phyloP scores from a whole-genome alignment of 352 stramenopile species.

The Phytophthora quininea region DNA sequence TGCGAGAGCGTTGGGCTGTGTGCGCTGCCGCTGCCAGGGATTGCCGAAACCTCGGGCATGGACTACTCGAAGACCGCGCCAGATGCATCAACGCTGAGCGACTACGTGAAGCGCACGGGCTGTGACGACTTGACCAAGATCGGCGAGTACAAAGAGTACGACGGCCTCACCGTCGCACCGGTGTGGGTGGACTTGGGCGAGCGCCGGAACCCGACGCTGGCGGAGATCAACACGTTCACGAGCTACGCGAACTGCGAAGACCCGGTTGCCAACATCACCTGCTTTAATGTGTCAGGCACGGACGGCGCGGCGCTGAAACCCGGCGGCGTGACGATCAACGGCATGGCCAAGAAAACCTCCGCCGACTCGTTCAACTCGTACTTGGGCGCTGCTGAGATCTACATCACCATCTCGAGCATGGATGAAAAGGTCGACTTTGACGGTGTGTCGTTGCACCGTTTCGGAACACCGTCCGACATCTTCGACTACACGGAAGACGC shows the following conservation, averaged over 20 bases:
- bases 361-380: constrained; percentile 48
- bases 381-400: constrained; percentile 46
- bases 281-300: constrained; percentile 51
- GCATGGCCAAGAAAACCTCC: constrained; percentile 48
- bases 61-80: constrained; percentile 57
- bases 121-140: constrained; percentile 68
- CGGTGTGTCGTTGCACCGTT: constrained; percentile 58
- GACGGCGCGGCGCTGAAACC: constrained; percentile 52
- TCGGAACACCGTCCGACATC: constrained; percentile 44
- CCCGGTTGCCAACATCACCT: constrained; percentile 60
- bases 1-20: constrained; percentile 61
- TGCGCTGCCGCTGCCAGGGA: constrained; percentile 61
- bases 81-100: constrained; percentile 34
- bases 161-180: constrained; percentile 49
- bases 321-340: constrained; percentile 49
- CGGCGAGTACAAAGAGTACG: constrained; percentile 70
- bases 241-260: constrained; percentile 63
- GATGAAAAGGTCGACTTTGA: constrained; percentile 47
- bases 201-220: constrained; percentile 64
- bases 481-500: constrained; percentile 43
- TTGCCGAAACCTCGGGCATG: constrained; percentile 58
- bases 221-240: constrained; percentile 57
- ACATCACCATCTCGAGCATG: constrained; percentile 52
- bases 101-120: constrained; percentile 67
- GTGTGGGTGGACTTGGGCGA: constrained; percentile 61